phyloP scores from a whole-genome alignment of 2,329 filamentous ascomycete genomes.

The Beauveria pseudobassiana region DNA sequence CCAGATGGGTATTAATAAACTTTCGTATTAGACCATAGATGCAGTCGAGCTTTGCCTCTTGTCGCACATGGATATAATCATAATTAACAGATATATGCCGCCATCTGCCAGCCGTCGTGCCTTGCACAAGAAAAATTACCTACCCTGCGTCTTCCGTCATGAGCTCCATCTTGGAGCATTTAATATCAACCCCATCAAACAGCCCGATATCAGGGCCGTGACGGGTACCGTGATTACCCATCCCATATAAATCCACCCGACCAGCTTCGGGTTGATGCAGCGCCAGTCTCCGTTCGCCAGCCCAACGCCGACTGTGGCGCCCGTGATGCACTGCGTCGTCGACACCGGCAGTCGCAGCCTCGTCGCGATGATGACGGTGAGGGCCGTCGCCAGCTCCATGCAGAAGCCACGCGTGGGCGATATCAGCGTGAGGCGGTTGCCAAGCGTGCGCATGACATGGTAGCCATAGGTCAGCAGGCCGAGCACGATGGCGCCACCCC shows the following conservation, averaged over 20 bases:
- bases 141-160: background rate
- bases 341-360: constrained; percentile 42
- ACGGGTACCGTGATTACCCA: constrained; percentile 46
- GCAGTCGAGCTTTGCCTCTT: too few species aligned
- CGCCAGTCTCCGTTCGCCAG: constrained; percentile 41
- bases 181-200: constrained; percentile 46
- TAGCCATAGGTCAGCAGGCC: constrained; percentile 57
- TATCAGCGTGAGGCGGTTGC: constrained; percentile 48
- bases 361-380: constrained; percentile 48
- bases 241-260: constrained; percentile 39
- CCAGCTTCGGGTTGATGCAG: constrained; percentile 41
- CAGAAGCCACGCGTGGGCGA: constrained; percentile 45
- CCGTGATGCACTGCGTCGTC: constrained; percentile 46
- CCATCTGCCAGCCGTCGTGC: too few species aligned
- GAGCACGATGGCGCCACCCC: constrained; percentile 43
- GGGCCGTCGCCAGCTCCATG: constrained; percentile 43
- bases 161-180: constrained; percentile 38
- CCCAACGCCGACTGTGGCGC: constrained; percentile 44
- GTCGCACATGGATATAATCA: too few species aligned
- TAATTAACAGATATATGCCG: too few species aligned
- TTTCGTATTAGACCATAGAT: too few species aligned
- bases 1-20: background rate
- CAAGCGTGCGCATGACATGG: constrained; percentile 52
- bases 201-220: constrained; percentile 42
- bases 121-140: too few species aligned